A percentile compares a stretch with the other conserved stretches of the same genome.
Evolutionary conservation across 2,329 filamentous ascomycete species (phyloP).

Genomic region (Westerdykella sp.): DNA sequence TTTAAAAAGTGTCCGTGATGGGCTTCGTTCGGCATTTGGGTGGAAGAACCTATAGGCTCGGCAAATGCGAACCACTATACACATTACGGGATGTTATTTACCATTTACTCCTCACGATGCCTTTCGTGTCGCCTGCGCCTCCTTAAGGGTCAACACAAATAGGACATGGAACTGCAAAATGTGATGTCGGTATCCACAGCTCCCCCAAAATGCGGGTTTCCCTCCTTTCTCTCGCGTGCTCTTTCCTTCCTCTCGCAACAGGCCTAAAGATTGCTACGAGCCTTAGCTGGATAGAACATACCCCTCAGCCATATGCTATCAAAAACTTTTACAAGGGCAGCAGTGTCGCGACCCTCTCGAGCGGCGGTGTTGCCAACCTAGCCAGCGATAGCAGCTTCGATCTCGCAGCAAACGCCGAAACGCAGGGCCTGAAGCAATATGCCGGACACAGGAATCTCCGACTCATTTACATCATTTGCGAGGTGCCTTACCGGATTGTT

Average conservation of each 20-base stretch:
- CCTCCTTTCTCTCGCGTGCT: too few species aligned
- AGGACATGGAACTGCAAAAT: too few species aligned
- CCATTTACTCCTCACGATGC: too few species aligned
- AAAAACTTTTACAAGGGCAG: conserved; percentile 18
- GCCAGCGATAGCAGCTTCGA: conserved; percentile 15
- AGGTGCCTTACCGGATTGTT: conserved; percentile 23
- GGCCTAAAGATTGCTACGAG: conserved; percentile 16
- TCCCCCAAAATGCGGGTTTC: too few species aligned
- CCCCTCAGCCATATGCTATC: conserved; percentile 22
- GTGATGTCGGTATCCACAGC: too few species aligned
- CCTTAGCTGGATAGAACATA: conserved; percentile 22
- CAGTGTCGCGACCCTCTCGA: conserved; percentile 5
- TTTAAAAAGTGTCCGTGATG: too few species aligned
- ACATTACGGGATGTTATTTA: too few species aligned
- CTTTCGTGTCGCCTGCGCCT: too few species aligned
- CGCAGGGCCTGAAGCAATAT: conserved; percentile 22
- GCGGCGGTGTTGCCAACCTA: conserved; percentile 19
- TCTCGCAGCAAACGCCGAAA: conserved; percentile 26
- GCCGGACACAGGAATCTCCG: conserved; percentile 19
- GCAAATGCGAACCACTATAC: too few species aligned
- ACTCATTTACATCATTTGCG: conserved; percentile 24
- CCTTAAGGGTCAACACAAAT: too few species aligned
- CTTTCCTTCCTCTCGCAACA: neutral
- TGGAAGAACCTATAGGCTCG: too few species aligned
- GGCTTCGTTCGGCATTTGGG: too few species aligned